phyloP scores from a whole-genome alignment of 129 eudicot genomes.

The Flaveria linearis region DNA sequence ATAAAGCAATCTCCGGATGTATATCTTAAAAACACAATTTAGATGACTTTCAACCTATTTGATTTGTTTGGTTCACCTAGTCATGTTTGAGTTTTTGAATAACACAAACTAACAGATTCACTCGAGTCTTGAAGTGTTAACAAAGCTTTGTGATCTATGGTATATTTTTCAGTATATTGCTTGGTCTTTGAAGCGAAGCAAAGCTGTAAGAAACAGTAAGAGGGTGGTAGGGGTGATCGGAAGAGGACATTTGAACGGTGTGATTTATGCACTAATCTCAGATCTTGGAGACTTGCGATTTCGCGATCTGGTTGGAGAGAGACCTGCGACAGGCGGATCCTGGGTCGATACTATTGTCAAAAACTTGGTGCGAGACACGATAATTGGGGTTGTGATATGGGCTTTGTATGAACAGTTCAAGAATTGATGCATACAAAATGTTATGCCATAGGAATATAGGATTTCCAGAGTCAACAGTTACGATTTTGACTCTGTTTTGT shows the following conservation, averaged over 20 bases:
- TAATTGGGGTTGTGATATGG: slow-evolving; percentile 78
- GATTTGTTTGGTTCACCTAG: background rate
- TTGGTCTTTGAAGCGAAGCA: slow-evolving; percentile 95
- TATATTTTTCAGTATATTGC: slow-evolving; percentile 65
- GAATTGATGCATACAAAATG: slow-evolving; percentile 23
- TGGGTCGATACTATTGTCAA: slow-evolving; percentile 52
- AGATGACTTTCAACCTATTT: background rate
- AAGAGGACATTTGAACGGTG: slow-evolving; percentile 91
- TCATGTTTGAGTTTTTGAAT: background rate
- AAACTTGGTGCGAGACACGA: slow-evolving; percentile 71
- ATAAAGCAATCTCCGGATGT: background rate
- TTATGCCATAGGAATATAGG: background rate
- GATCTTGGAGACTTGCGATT: slow-evolving; percentile 86
- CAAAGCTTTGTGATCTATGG: background rate
- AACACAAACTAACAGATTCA: background rate
- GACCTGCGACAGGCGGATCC: slow-evolving; percentile 37
- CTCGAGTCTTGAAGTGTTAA: slow-evolving; percentile 3
- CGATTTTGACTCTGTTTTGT: background rate
- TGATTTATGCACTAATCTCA: slow-evolving; percentile 70
- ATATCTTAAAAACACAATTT: background rate
- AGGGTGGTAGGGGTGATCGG: slow-evolving; percentile 93
- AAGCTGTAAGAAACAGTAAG: slow-evolving; percentile 81
- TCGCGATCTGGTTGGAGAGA: slow-evolving; percentile 72
- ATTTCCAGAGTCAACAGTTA: background rate
- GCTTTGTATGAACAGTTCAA: slow-evolving; percentile 64